Evolutionary conservation across 495 filamentous ascomycete genomes (phyloP).

Genomic region (Bathelium albidoporum): DNA sequence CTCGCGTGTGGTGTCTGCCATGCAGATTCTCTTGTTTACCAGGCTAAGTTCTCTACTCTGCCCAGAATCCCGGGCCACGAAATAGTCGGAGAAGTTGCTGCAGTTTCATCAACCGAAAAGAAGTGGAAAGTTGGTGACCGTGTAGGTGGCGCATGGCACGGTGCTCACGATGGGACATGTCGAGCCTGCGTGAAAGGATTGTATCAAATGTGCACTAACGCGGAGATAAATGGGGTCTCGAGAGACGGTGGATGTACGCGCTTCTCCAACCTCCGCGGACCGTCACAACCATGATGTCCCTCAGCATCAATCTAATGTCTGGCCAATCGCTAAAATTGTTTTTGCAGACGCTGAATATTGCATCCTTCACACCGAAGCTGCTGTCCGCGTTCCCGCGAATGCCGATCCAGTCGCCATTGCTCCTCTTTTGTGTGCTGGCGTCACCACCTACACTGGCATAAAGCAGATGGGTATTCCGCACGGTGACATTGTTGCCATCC

Average conservation of each 20-base stretch:
- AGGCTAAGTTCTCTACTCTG: constrained; percentile 25
- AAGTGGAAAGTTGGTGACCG: constrained; percentile 33
- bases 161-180: constrained; percentile 38
- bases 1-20: constrained; percentile 35
- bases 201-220: constrained; percentile 38
- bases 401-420: constrained; percentile 50
- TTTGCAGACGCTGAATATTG: constrained; percentile 48
- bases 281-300: no score
- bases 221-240: constrained; percentile 30
- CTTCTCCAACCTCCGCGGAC: background rate
- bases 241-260: constrained; percentile 32
- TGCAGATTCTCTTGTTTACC: constrained; percentile 24
- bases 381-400: constrained; percentile 47
- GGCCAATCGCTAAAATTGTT: background rate
- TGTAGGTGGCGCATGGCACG: constrained; percentile 36
- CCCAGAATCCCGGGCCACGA: constrained; percentile 30
- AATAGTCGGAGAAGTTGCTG: constrained; percentile 30
- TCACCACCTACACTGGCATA: constrained; percentile 64
- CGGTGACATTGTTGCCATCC: constrained; percentile 51
- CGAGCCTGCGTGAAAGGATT: constrained; percentile 32
- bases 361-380: constrained; percentile 51
- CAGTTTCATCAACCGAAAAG: constrained; percentile 28
- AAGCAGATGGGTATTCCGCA: constrained; percentile 47
- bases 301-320: background rate
- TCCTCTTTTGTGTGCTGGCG: constrained; percentile 61